Conservation (phyloP, 495 filamentous ascomycete genomes). For the Penicillium taxi region DNA sequence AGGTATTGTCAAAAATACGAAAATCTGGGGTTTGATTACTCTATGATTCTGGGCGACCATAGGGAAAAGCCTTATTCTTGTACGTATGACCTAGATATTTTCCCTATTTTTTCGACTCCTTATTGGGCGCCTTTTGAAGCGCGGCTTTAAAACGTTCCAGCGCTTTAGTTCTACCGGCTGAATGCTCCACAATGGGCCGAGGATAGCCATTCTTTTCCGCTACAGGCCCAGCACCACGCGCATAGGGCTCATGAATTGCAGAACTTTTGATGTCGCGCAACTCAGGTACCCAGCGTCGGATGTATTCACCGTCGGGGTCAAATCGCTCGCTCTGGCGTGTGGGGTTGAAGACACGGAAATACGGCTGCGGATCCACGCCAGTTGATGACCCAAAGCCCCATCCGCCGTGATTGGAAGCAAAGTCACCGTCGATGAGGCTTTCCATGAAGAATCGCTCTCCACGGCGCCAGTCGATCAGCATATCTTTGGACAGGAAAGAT, state of each 20-base stretch:
- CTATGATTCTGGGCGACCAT: too few species aligned
- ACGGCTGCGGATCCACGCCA: constrained; percentile 87
- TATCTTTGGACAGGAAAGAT: constrained; percentile 80
- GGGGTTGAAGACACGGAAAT: constrained; percentile 89
- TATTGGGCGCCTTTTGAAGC: constrained; percentile 8
- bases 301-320: constrained; percentile 50
- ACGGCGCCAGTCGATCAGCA: constrained; percentile 84
- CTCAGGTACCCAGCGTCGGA: constrained; percentile 53
- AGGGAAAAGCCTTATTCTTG: too few species aligned
- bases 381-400: constrained; percentile 80
- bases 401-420: constrained; percentile 85
- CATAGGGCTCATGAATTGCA: constrained; percentile 74
- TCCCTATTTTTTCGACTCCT: too few species aligned
- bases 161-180: constrained; percentile 53
- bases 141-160: constrained; percentile 66
- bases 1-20: too few species aligned
- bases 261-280: constrained; percentile 50
- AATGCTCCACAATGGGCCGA: constrained; percentile 65
- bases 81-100: too few species aligned
- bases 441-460: constrained; percentile 89
- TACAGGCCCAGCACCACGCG: constrained; percentile 47
- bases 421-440: constrained; percentile 83
- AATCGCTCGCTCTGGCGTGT: constrained; percentile 78
- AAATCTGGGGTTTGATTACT: too few species aligned
- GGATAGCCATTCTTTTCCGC: constrained; percentile 68